Conservation (phyloP, 2,329 filamentous ascomycete genomes). For the Cladophialophora yegresii region DNA sequence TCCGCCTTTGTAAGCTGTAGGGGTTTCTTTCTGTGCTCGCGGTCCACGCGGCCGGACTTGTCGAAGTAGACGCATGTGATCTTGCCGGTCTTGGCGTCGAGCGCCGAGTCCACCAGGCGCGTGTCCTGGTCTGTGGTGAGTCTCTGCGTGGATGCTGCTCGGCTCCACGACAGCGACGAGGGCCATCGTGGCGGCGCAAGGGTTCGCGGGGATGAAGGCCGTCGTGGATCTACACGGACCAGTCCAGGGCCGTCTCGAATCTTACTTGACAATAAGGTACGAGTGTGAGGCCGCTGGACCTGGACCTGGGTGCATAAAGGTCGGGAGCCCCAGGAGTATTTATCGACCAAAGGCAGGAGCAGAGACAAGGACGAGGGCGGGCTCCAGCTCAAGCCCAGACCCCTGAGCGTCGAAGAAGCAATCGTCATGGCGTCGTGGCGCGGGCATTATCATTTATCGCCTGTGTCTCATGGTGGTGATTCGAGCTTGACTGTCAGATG, state of each 20-base stretch:
- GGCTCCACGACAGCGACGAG: neutral
- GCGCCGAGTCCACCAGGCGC: neutral
- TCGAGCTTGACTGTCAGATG: neutral
- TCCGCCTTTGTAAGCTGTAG: slow-evolving; percentile 24
- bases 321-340: neutral
- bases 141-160: neutral
- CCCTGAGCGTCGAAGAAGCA: neutral
- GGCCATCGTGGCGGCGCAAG: neutral
- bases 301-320: neutral
- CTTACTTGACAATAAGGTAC: neutral
- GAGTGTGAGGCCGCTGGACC: neutral
- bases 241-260: neutral
- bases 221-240: neutral
- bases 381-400: neutral
- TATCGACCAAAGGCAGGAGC: neutral
- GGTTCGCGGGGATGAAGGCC: no score
- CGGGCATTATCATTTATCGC: neutral
- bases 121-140: neutral
- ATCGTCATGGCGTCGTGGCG: neutral
- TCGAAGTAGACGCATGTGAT: slow-evolving; percentile 26
- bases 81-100: slow-evolving; percentile 11
- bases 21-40: slow-evolving; percentile 12
- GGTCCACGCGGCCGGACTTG: slow-evolving; percentile 15
- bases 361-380: neutral
- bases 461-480: neutral